Evolutionary conservation across 2,329 filamentous ascomycete genomes (phyloP).

Genomic region (Arthrobotrys entomopaga): DNA sequence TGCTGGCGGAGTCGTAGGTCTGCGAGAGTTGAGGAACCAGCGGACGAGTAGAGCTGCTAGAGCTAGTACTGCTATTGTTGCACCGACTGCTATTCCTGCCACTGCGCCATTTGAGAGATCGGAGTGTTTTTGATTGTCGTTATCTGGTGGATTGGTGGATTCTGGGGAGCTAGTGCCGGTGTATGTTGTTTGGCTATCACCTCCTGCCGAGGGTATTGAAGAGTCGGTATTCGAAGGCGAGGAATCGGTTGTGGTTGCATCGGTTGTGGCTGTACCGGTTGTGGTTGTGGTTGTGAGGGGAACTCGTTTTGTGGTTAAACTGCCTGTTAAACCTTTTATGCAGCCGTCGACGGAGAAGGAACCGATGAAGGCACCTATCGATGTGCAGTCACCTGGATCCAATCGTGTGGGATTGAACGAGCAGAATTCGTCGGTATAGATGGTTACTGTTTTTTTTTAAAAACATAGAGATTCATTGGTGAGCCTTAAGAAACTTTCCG

Average conservation of each 20-base stretch:
- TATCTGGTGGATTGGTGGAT: slow-evolving; percentile 2
- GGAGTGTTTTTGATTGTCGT: neutral
- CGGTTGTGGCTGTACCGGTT: neutral
- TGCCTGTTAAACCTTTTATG: slow-evolving; percentile 11
- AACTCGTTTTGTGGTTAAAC: slow-evolving; percentile 30
- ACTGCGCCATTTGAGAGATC: slow-evolving; percentile 39
- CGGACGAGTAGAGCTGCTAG: slow-evolving; percentile 13
- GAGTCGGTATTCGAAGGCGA: neutral
- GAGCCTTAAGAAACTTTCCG: too few relatives aligned
- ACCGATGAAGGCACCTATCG: slow-evolving; percentile 30
- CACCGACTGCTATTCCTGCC: slow-evolving; percentile 45
- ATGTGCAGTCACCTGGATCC: slow-evolving; percentile 28
- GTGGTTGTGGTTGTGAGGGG: slow-evolving; percentile 25
- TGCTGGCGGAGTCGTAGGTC: slow-evolving; percentile 18
- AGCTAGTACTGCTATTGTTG: slow-evolving; percentile 15
- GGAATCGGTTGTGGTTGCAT: slow-evolving; percentile 6
- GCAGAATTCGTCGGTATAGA: slow-evolving; percentile 43
- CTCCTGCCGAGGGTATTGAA: neutral
- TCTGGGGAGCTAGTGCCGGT: slow-evolving; percentile 9
- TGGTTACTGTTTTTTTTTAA: slow-evolving; percentile 10
- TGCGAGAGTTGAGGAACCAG: slow-evolving; percentile 14
- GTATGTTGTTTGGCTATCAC: neutral
- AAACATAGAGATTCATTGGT: too few relatives aligned
- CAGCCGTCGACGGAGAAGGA: slow-evolving; percentile 51
- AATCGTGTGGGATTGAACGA: slow-evolving; percentile 22